Conservation (phyloP, 345 rosid species). For the Leavenworthia alabamica region DNA sequence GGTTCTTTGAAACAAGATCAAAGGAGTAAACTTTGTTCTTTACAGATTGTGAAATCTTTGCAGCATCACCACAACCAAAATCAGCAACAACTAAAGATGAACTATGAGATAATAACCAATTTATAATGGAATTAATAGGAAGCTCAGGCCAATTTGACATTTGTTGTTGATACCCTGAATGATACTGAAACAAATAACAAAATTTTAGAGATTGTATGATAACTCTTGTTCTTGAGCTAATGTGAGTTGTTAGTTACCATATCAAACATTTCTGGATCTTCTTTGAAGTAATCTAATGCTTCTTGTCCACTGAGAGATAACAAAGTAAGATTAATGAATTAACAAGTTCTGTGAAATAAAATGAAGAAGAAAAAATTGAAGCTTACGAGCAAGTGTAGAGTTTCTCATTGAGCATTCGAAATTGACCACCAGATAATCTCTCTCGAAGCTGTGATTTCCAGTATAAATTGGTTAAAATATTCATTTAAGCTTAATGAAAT, state of each 20-base stretch:
- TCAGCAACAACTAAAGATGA: conserved; percentile 85
- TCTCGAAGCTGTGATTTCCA: conserved; percentile 56
- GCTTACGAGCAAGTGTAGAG: conserved; percentile 85
- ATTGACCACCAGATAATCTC: conserved; percentile 60
- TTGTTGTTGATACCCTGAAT: conserved; percentile 89
- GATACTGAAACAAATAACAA: conserved; percentile 56
- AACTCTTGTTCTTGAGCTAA: neutral
- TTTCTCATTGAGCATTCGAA: conserved; percentile 90
- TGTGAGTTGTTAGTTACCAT: conserved; percentile 44
- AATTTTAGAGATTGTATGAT: neutral
- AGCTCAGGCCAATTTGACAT: conserved; percentile 95
- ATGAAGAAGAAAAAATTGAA: neutral
- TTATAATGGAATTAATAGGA: conserved; percentile 66
- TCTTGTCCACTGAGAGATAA: conserved; percentile 73
- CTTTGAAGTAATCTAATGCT: conserved; percentile 64
- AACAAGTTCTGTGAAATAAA: neutral
- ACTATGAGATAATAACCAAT: conserved; percentile 57
- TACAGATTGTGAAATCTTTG: conserved; percentile 68
- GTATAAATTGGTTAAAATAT: neutral
- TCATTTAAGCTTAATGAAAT: neutral
- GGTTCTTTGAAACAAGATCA: conserved; percentile 78
- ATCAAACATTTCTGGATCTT: conserved; percentile 72
- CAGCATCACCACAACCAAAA: conserved; percentile 99
- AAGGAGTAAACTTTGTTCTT: conserved; percentile 89
- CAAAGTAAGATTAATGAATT: neutral